Base-by-base conservation (phyloP, 2,329 filamentous ascomycete species). In the Spiromastix sp. region DNA sequence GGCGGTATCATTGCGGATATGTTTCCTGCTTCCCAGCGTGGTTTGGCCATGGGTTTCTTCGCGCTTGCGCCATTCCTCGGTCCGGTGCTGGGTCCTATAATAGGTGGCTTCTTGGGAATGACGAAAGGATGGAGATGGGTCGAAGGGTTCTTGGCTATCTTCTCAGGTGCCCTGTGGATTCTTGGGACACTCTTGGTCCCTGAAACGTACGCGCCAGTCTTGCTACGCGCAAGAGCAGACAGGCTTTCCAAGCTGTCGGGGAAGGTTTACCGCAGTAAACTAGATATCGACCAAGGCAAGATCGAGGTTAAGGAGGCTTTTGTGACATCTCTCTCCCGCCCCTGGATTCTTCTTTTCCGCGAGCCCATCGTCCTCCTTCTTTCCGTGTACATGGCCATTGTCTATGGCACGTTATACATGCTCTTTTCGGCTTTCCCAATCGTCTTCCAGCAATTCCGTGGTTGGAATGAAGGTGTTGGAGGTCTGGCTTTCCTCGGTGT, bases 401-500 rank as follows among this genome's bases (percentile, higher is more conserved):
- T 46, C 8, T 44, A 42, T 29, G 37, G 50, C 15, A 72, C 68
- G 0, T 51, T 74, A 3, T 76, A 73, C 50, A 62, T 74, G 51
- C 64, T 76, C 48, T 77, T 78, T 44, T 67, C 68, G 12, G 71
- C 73, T 9, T 75, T 76, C 54, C 72, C 74, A 4, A 76, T 83
- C 47, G 77, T 85, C 20, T 85, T 78, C 55, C 68, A 79, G 47
- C 46, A 68, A 41, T 48, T 62, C 25, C 70, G 76, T 32, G 71
- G 71, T 28, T 81, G 76, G 74, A 67, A 63, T 10, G 52, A 66
- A 19, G 74, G 74, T 21, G 62, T 77, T 20, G 71, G 74, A 24
- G 75, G 77, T 13, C 64, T 82, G 1, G 67, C 81, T 1, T 83
- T 85, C 55, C 52, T 84, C 16, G 80, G 81, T 26, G 72, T 85